Base-by-base conservation (phyloP, 495 filamentous ascomycete species). In the Aspergillus ellipticus region DNA sequence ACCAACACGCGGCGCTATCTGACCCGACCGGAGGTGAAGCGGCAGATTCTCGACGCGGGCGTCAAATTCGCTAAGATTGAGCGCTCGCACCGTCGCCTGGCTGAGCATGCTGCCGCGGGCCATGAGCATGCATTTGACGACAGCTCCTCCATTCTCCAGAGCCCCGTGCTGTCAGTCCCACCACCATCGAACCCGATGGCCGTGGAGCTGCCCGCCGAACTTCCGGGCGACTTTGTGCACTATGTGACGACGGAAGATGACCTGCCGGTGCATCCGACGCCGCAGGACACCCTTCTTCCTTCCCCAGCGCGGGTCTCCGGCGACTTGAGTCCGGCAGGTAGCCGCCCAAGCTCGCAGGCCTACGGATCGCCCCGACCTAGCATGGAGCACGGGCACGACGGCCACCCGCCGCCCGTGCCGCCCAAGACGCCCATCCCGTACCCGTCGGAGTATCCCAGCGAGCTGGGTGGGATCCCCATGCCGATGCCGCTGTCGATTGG, bases 1-100 rank as follows among this genome's bases (percentile, higher is more conserved):
- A 96, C 90, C 33, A 89, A 86, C 66, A 97, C 94, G 0, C 82
- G 88, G 41, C 83, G 83, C 52, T 98, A 97, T 66, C 80, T 97
- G n/a, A 71, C 74, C 6, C 85, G 85, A 58, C 74, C 78, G 13
- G 85, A 87, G 11, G 87, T 94, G 33, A 85, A 91, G 65, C 78
- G 72, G 56, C 89, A 89, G 77, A 90, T 88, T 45, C 71, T 87
- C 53, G 79, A 84, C 53, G 86, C 89, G 2, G 86, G 92, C 7
- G 81, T 82, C n/a, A 92, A 92, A 65, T 77, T 97, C 64, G 90
- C 87, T 47, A 88, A 88, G 69, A 92, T 97, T 42, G 80, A 94
- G 61, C 79, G 84, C 52, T 86, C 87, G 64, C 81, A 85, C 61
- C 73, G 68, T 42, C 74, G 76, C 39, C 65, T 74, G 24, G 67